Evolutionary conservation across 2,329 filamentous ascomycete genomes (phyloP), one percentile per base, ranked within the genome.

Genomic region (Drechslerella coelobrocha): DNA sequence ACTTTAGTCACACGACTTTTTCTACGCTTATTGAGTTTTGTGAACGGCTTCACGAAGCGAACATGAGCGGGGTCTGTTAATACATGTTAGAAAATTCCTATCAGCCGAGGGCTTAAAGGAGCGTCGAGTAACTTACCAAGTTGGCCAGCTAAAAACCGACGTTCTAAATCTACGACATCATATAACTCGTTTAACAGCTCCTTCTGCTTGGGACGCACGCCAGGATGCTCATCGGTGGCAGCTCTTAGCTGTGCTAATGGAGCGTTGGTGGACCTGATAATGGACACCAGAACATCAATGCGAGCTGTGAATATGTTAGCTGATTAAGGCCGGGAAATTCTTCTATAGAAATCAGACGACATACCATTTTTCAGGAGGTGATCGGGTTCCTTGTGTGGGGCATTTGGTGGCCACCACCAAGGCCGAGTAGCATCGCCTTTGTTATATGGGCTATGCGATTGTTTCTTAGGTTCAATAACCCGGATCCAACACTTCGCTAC

Each of bases 401-500:
- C 85, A 45, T 81, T 83, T 81, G 1, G 54, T 7, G 87, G 87
- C 87, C 87, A 89, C 87, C 87, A 89, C 55, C 84, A 83, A 0
- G 87, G 86, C 0, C 84, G 84, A 73, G 85, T 86, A 29, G 83
- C 83, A 48, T 87, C 83, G 29, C 83, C 84, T n/a, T 83, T 82
- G 0, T 86, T 89, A 75, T 92, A 92, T 0, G 89, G 89, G 74
- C 89, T 86, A 17, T 85, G 88, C 0, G 87, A 88, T 78, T 91
- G 89, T 78, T 92, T 92, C 79, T 89, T 90, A 0, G 89, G 89
- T 74, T 89, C 88, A 1, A 91, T 85, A 1, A 85, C 82, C 76
- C 90, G 90, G 68, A 92, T 86, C 85, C 89, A 91, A 9, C 85
- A 87, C 77, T 91, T 92, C 31, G 86, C 86, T 56, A 91, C 86